Evolutionary conservation across 805 yeast genomes (phyloP), one percentile per base, ranked within the genome.

Genomic region (Debaryomyces maramus): DNA sequence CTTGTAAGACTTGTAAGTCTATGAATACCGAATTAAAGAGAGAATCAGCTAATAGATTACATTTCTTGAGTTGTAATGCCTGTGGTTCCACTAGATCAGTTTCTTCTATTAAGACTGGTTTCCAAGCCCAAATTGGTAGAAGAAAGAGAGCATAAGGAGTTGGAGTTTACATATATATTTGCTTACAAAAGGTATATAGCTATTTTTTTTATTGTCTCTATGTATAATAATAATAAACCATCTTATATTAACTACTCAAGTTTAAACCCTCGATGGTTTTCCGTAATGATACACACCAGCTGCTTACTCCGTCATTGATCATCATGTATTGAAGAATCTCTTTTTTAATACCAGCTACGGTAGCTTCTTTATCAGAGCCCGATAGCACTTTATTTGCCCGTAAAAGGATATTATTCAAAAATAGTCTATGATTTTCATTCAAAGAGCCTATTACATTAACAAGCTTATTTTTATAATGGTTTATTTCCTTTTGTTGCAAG

Each of bases 21-120:
- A 90, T 89, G 80, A 93, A 93, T 71, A 93, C 99, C 32, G 93
- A 85, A 54, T 78, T 93, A 65, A 87, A 84, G 76, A 90, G 96
- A 72, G 99, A 93, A 73, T 84, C 87, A 54, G 85, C 93, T 44
- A 93, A 90, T 76, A 87, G 99, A 76, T 80, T 93, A 71, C 95
- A 88, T 75, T 93, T 93, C 77, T 78, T 93, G 77, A 96, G 90
- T 58, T 93, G 99, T 78, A 89, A 90, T 63, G 87, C 95, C 41
- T 93, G 99, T 78, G 99, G 99, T 53, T 87, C 96, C 35, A 83
- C 97, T 35, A 85, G 97, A 73, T 89, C 97, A 36, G 99, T 93
- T 42, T 81, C 93, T 53, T 88, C 97, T 34, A 93, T 93, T 70
- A 93, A 95, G 81, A 88, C 97, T 36, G 99, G 99, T 85, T 93